phyloP scores from a whole-genome alignment of 2,329 filamentous ascomycete species.

The Penicillium sp. region DNA sequence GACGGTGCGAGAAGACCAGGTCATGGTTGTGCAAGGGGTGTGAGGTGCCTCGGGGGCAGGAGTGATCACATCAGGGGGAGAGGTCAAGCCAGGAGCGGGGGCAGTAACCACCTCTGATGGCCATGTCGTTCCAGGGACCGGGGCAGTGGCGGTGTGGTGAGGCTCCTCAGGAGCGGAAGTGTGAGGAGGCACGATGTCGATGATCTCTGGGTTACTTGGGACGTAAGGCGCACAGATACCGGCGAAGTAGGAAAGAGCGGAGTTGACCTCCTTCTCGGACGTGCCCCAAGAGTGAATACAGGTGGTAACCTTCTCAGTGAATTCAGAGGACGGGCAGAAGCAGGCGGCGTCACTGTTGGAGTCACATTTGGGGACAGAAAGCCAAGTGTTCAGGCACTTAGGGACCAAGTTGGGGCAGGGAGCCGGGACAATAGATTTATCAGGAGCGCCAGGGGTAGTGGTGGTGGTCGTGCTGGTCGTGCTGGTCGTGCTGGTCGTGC shows the following conservation, averaged over 20 bases:
- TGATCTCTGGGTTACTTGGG: slow-evolving; percentile 68
- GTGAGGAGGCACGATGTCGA: slow-evolving; percentile 48
- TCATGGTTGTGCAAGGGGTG: slow-evolving; percentile 37
- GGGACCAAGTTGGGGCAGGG: slow-evolving; percentile 70
- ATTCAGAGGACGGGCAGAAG: slow-evolving; percentile 78
- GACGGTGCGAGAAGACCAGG: slow-evolving; percentile 36
- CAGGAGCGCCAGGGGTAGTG: background rate
- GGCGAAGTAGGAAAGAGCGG: slow-evolving; percentile 78
- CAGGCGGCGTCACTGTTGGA: slow-evolving; percentile 79
- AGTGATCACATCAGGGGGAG: background rate
- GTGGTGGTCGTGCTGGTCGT: background rate
- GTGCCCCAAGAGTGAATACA: slow-evolving; percentile 77
- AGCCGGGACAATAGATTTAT: slow-evolving; percentile 26
- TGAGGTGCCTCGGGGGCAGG: slow-evolving; percentile 11
- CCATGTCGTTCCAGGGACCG: background rate
- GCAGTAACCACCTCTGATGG: slow-evolving; percentile 7
- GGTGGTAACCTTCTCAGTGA: slow-evolving; percentile 73
- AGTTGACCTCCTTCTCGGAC: slow-evolving; percentile 62
- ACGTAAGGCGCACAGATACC: slow-evolving; percentile 81
- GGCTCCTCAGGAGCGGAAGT: slow-evolving; percentile 34
- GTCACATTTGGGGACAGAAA: slow-evolving; percentile 68
- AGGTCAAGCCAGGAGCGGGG: background rate
- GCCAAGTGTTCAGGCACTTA: slow-evolving; percentile 86
- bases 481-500: background rate
- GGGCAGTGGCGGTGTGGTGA: slow-evolving; percentile 9